Evolutionary conservation across 108 stramenopile species (phyloP).

Genomic region (Nitzschia putrida): DNA sequence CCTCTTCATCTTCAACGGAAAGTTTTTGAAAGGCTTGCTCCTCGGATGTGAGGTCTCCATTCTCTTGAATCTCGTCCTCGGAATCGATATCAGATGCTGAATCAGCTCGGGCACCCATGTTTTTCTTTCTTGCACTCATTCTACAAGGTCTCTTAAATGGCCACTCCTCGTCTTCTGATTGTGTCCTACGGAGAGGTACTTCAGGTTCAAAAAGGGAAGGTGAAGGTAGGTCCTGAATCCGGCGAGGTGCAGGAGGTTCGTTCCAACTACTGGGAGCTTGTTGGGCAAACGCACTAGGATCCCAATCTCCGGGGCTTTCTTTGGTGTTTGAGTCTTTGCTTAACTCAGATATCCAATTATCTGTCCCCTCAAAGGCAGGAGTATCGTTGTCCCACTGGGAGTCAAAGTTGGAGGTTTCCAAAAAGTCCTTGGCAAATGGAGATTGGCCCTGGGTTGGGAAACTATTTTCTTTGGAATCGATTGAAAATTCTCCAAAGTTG

Average conservation of each 20-base stretch:
- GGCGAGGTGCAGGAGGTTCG: conserved; percentile 11
- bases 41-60: conserved; percentile 8
- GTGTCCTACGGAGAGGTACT: conserved; percentile 6
- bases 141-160: conserved; percentile 20
- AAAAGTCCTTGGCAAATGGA: neutral
- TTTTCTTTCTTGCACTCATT: conserved; percentile 25
- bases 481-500: neutral
- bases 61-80: neutral
- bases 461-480: neutral
- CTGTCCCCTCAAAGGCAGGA: neutral
- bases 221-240: conserved; percentile 22
- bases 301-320: conserved; percentile 14
- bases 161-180: conserved; percentile 18
- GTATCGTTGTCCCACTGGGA: conserved; percentile 7
- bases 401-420: neutral
- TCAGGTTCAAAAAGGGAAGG: conserved; percentile 20
- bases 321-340: neutral
- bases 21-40: conserved; percentile 3
- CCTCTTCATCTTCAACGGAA: conserved; percentile 7
- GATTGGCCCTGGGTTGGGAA: neutral
- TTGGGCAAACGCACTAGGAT: conserved; percentile 27
- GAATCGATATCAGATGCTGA: conserved; percentile 17
- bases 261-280: conserved; percentile 22
- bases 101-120: conserved; percentile 12
- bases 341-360: neutral